A percentile compares a stretch with the other conserved stretches of the same genome.
These are phyloP conservation scores for Tetragonia tetragonoides DNA, from an alignment of 148 eudicot genomes.

Conservation along the genomic window DNA sequence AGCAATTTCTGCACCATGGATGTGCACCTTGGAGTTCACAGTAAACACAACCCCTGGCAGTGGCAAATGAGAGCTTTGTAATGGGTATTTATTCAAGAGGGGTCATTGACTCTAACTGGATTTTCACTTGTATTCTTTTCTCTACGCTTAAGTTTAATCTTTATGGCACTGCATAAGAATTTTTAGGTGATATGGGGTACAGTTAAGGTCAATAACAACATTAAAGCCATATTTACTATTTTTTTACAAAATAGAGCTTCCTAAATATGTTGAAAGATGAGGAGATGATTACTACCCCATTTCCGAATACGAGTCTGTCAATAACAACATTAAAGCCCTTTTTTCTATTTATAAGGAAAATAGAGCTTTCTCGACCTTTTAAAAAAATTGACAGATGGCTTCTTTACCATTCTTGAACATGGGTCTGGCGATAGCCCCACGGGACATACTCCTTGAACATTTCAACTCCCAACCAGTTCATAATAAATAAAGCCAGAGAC, in stretches of 20 bases:
- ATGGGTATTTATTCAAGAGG: not conserved
- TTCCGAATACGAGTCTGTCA: not conserved
- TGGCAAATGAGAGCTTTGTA: not conserved
- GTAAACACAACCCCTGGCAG: not conserved
- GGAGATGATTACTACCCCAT: no score
- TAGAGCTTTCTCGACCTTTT: not conserved
- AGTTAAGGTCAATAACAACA: not conserved
- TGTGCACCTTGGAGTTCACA: not conserved
- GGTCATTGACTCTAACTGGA: not conserved
- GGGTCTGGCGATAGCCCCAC: not conserved
- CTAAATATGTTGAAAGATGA: no score
- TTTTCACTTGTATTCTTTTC: not conserved
- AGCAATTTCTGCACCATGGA: not conserved
- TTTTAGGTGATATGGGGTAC: not conserved
- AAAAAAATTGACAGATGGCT: not conserved
- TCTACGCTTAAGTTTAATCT: not conserved
- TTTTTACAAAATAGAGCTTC: no score
- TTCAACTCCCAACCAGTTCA: not conserved
- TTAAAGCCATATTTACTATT: not conserved
- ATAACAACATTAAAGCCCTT: not conserved
- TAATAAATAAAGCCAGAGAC: not conserved
- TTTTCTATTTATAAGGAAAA: no score
- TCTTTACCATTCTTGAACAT: not conserved
- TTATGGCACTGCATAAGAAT: not conserved
- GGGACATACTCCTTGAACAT: not conserved